Conservation (phyloP, 202 grass and related monocot genomes). For the Carex sylvatica region DNA sequence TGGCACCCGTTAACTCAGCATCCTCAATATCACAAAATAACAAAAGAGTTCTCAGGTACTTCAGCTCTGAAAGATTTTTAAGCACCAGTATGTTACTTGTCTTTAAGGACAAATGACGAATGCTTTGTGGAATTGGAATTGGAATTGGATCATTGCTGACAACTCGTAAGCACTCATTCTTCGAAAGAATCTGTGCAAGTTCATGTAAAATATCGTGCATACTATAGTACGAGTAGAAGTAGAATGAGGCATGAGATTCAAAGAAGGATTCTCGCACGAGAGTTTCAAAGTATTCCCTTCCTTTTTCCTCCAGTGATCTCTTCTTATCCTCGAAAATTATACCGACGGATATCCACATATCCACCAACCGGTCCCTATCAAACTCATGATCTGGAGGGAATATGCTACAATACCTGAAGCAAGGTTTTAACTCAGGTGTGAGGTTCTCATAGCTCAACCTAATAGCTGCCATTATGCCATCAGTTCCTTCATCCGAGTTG, state of each 20-base stretch:
- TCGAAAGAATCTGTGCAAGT: slow-evolving; percentile 29
- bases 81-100: background rate
- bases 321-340: slow-evolving; percentile 22
- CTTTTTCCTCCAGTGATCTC: slow-evolving; percentile 27
- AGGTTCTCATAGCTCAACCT: slow-evolving; percentile 38
- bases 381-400: slow-evolving; percentile 36
- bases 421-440: slow-evolving; percentile 13
- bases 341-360: slow-evolving; percentile 40
- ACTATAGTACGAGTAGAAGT: background rate
- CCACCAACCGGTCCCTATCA: slow-evolving; percentile 13
- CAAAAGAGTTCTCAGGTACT: slow-evolving; percentile 32
- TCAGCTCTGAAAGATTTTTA: background rate
- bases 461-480: slow-evolving; percentile 26
- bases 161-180: slow-evolving; percentile 24
- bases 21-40: slow-evolving; percentile 15
- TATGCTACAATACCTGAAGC: slow-evolving; percentile 43
- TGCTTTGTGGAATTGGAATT: slow-evolving; percentile 8
- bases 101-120: slow-evolving; percentile 31
- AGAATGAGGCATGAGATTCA: background rate
- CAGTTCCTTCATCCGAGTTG: slow-evolving; percentile 30
- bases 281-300: slow-evolving; percentile 9
- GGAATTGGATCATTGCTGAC: background rate
- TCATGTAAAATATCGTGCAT: slow-evolving; percentile 35
- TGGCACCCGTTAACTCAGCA: background rate
- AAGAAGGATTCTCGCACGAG: slow-evolving; percentile 38